These are phyloP conservation scores for peach (Prunus persica) DNA, from an alignment of 306 rosid genomes.

Conservation along the genomic window DNA sequence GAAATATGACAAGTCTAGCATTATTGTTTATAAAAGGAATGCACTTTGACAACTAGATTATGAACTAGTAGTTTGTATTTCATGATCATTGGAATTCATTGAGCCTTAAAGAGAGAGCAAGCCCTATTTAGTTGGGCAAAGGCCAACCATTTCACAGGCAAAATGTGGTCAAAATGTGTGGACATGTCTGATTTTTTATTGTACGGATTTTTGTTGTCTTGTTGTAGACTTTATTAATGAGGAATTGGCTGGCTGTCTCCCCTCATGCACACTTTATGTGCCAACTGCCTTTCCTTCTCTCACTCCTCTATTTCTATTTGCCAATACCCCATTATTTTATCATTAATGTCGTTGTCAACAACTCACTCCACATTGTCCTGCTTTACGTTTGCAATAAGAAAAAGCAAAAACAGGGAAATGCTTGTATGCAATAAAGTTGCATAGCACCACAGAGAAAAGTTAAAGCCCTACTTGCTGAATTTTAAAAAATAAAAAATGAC, in stretches of 20 bases:
- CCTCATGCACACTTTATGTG: neutral
- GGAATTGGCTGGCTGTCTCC: neutral
- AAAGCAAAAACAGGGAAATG: neutral
- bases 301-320: neutral
- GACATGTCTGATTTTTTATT: neutral
- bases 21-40: no score
- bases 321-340: neutral
- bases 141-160: neutral
- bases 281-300: neutral
- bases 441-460: neutral
- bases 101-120: neutral
- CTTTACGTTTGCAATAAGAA: neutral
- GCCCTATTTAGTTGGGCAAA: neutral
- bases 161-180: neutral
- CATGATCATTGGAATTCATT: no score
- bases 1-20: no score
- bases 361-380: neutral
- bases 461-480: neutral
- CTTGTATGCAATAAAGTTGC: conserved; percentile 3
- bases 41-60: no score
- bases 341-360: neutral
- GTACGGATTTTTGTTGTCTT: neutral
- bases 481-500: no score
- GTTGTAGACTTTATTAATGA: neutral
- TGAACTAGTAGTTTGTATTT: no score